These are phyloP conservation scores for Excoecaria agallocha DNA, from an alignment of 345 rosid genomes.

Conservation along the genomic window DNA sequence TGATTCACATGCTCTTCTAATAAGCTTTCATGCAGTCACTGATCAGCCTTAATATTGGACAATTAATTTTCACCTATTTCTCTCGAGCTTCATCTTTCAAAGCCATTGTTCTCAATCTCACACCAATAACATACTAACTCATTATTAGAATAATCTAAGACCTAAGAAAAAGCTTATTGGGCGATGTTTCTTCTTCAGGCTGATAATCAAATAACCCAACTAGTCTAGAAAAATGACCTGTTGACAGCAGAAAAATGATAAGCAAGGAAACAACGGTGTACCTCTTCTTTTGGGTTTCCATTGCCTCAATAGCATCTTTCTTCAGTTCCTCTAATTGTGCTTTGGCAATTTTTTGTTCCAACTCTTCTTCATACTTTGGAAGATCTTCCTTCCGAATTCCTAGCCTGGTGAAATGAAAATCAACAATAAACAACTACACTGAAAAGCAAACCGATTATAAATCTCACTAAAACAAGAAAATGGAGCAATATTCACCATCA, in stretches of 20 bases:
- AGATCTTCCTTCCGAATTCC: conserved; percentile 83
- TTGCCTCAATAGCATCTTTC: conserved; percentile 86
- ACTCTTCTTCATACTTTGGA: conserved; percentile 80
- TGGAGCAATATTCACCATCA: not conserved
- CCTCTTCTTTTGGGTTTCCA: conserved; percentile 96
- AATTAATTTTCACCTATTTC: too few species aligned
- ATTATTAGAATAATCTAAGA: not conserved
- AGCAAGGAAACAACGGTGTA: conserved; percentile 17
- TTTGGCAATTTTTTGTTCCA: conserved; percentile 79
- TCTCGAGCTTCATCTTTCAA: not conserved
- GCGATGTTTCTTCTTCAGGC: not conserved
- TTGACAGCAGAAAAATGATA: not conserved
- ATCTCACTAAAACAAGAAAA: not conserved
- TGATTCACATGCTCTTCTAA: too few species aligned
- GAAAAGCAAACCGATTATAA: not conserved
- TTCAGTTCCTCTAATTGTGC: conserved; percentile 86
- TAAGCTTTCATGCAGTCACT: too few species aligned
- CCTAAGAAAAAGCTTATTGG: not conserved
- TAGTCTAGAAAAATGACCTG: not conserved
- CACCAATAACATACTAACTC: not conserved
- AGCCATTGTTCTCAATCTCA: not conserved
- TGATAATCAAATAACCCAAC: not conserved
- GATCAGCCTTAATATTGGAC: too few species aligned
- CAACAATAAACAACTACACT: conserved; percentile 1
- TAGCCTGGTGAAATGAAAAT: conserved; percentile 46